phyloP scores from a whole-genome alignment of 257 asterid genomes.

The Asclepias syriaca region DNA sequence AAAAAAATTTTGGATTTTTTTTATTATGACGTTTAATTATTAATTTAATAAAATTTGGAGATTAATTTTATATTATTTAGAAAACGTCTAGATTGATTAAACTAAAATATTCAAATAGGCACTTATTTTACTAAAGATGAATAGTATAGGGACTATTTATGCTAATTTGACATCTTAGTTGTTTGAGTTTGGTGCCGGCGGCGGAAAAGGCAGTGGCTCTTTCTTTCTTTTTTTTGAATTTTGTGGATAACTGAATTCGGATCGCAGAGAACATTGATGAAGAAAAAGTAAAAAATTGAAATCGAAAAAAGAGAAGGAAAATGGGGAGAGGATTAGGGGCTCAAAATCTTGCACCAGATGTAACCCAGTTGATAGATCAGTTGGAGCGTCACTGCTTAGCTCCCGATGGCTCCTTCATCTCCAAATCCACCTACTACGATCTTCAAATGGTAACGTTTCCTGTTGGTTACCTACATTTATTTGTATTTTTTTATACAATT shows the following conservation, averaged over 20 bases:
- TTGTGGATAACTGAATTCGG: background rate
- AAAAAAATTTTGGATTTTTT: too few species aligned
- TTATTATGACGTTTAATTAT: too few species aligned
- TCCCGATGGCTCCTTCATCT: constrained; percentile 90
- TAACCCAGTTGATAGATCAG: constrained; percentile 71
- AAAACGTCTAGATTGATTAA: too few species aligned
- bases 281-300: background rate
- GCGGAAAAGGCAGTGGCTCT: background rate
- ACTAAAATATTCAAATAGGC: too few species aligned
- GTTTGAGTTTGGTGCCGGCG: constrained; percentile 1
- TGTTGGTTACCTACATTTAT: constrained; percentile 5
- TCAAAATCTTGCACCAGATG: constrained; percentile 73
- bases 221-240: background rate
- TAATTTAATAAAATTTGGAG: too few species aligned
- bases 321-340: constrained; percentile 36
- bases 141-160: too few species aligned
- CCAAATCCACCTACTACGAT: constrained; percentile 80
- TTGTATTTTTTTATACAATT: too few species aligned
- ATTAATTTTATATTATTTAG: too few species aligned
- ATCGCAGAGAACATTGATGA: background rate
- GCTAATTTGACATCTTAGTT: too few species aligned
- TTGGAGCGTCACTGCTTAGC: constrained; percentile 94
- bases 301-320: background rate
- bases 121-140: too few species aligned
- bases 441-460: constrained; percentile 59